Evolutionary conservation across 1,284 basidiomycete species (phyloP).

Genomic region (Inonotus hispidus): DNA sequence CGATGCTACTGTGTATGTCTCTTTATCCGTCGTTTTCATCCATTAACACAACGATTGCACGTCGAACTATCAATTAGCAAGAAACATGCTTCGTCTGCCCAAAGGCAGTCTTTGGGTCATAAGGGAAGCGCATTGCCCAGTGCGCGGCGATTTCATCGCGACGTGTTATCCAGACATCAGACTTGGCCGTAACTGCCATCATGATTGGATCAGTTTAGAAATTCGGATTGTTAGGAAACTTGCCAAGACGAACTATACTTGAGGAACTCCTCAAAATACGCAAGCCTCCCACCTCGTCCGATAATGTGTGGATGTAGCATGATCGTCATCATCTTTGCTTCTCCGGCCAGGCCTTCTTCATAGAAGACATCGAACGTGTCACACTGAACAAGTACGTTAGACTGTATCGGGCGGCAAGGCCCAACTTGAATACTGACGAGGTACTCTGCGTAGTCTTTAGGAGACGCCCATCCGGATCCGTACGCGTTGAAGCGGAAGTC

Average conservation of each 20-base stretch:
- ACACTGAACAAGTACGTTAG: conserved; percentile 33
- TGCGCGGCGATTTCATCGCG: conserved; percentile 4
- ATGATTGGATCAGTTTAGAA: background rate
- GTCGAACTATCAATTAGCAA: background rate
- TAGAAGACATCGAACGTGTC: conserved; percentile 3
- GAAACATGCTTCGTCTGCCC: background rate
- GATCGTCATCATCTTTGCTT: conserved; percentile 36
- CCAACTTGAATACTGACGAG: conserved; percentile 25
- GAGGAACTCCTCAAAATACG: conserved; percentile 4
- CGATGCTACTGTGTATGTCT: too few relatives aligned
- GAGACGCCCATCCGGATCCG: conserved; percentile 18
- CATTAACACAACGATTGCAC: too few relatives aligned
- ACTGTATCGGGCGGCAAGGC: conserved; percentile 17
- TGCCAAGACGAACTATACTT: background rate
- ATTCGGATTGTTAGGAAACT: background rate
- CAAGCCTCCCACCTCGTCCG: conserved; percentile 1
- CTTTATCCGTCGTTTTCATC: too few relatives aligned
- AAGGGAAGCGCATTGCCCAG: background rate
- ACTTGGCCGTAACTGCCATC: background rate
- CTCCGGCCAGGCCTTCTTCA: conserved; percentile 17
- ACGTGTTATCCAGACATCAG: background rate
- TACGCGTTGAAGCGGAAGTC: conserved; percentile 27
- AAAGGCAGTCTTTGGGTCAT: background rate
- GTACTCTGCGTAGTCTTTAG: conserved; percentile 31
- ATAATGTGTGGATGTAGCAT: conserved; percentile 33